Base-by-base conservation (phyloP, 306 rosid genomes). In the Senna tora region DNA sequence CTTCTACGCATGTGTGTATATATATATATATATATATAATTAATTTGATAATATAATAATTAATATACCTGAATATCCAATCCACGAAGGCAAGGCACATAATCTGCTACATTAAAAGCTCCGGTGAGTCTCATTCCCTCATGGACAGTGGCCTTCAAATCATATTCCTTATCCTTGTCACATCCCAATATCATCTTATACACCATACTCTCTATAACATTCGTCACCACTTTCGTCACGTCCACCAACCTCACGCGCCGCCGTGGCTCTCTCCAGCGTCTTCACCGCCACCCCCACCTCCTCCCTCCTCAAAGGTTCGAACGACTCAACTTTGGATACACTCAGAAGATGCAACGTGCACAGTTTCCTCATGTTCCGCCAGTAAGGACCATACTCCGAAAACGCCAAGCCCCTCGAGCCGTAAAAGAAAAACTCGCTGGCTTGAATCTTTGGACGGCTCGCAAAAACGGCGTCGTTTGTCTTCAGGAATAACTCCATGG, bases 401-500 rank as follows among this genome's bases (percentile, higher is more conserved):
- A 61, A 76, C 5, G 6, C 61, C 5, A 81, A 0, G 22, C 85
- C 88, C 60, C 71, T 84, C 2, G 58, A 0, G 25, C 77, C 80
- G 30, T 76, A 76, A 5, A 45, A 0, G 0, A 83, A 0, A 49
- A 60, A 33, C 8, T 79, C 33, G 0, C 47, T 28, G 0, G 71
- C 53, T 39, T 67, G 41, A 3, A 59, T 4, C 7, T 25, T 60
- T 0, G 85, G 85, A 19, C 85, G 34, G 22, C n/a, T 72, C 0
- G 72, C 65, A 2, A 76, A 81, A 65, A 42, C 36, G 9, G 50
- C 2, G 79, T 85, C 86, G 41, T 85, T 64, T 2, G 83, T 82
- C 69, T 69, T 84, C 32, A 87, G 87, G 73, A 84, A 80, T 2
- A 58, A 71, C 59, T 87, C 75, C 0, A 85, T 87, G 0, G 81